Base-by-base conservation (phyloP, 2,329 filamentous ascomycete genomes). In the Phialocephala sp. region DNA sequence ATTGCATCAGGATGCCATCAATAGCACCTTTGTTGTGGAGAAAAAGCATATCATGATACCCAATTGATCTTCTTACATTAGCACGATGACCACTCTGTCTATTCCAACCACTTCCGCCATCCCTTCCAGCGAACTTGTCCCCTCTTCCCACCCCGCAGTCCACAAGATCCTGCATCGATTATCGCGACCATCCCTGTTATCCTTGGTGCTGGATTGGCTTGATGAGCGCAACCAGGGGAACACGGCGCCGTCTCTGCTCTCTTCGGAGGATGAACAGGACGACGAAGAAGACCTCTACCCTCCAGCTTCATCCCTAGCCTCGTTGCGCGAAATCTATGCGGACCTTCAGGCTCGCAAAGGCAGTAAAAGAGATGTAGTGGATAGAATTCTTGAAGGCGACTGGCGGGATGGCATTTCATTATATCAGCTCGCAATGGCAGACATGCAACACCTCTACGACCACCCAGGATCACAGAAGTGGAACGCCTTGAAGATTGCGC, bases 171-270 rank as follows among this genome's bases (percentile, higher is more conserved):
- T 97, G 58, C 84, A 82, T 66, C 89, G 89, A 62, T 84, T 96
- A 20, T 90, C 91, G 1, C 88, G 92, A 59, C 81, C 88, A 56
- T 88, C 91, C 0, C 84, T 97, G 24, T 79, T 95, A 32, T 86
- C 88, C 0, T 84, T 97, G 9, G 90, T 86, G 0, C 83, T 93
- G 24, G 85, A 90, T 79, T 97, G 93, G 93, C 87, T 96, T 2
- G 86, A 90, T 64, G 86, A 89, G 58, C 81, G 83, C 68, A 89
- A 91, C 68, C 81, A 87, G 47, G 78, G 83, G 4, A 80, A 85
- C 20, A 89, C 86, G 52, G 81, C 81, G 1, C 90, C 90, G 0
- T 87, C 84, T 74, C 84, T 90, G n/a, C 52, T 69, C 18, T 22
- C 61, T n/a, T 80, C 85, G 20, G 79, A 83, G 8, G 79, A 81